Evolutionary conservation across 164 flowering plant genomes (phyloP).

Genomic region (Liquidambar formosana): DNA sequence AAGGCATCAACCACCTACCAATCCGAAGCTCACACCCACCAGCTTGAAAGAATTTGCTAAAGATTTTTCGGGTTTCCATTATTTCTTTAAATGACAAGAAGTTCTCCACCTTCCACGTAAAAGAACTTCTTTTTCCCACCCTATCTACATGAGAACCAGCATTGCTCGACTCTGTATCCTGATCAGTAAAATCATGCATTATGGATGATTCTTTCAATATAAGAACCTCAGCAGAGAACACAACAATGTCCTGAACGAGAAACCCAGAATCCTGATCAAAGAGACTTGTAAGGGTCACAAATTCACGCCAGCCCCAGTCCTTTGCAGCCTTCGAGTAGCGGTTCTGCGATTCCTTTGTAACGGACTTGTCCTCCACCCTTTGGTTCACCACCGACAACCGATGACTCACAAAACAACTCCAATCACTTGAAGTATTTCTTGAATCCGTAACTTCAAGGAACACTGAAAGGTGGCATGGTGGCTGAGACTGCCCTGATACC

Average conservation of each 20-base stretch:
- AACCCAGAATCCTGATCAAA: conserved; percentile 98
- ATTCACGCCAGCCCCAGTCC: conserved; percentile 99
- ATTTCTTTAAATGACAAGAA: conserved; percentile 94
- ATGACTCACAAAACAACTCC: conserved; percentile 99
- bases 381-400: conserved; percentile 96
- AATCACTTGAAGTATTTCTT: conserved; percentile 77
- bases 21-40: conserved; percentile 99
- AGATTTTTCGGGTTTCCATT: conserved; percentile 95
- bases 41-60: conserved; percentile 96
- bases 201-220: conserved; percentile 85
- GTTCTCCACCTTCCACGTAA: conserved; percentile 98
- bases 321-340: conserved; percentile 98
- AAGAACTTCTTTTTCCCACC: conserved; percentile 60
- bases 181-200: conserved; percentile 65
- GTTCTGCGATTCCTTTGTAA: conserved; percentile 91
- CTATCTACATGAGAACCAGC: conserved; percentile 39
- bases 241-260: conserved; percentile 86
- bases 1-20: conserved; percentile 52
- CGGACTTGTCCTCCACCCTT: conserved; percentile 90
- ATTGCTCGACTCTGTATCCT: conserved; percentile 41
- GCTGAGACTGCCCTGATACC: conserved; percentile 99
- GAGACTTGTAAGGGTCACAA: conserved; percentile 92
- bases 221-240: conserved; percentile 97
- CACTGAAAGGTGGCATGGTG: conserved; percentile 98
- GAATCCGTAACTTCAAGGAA: conserved; percentile 99